These are phyloP conservation scores for Hymenoscyphus scutula DNA, from an alignment of 2,329 filamentous ascomycete genomes.

Conservation along the genomic window DNA sequence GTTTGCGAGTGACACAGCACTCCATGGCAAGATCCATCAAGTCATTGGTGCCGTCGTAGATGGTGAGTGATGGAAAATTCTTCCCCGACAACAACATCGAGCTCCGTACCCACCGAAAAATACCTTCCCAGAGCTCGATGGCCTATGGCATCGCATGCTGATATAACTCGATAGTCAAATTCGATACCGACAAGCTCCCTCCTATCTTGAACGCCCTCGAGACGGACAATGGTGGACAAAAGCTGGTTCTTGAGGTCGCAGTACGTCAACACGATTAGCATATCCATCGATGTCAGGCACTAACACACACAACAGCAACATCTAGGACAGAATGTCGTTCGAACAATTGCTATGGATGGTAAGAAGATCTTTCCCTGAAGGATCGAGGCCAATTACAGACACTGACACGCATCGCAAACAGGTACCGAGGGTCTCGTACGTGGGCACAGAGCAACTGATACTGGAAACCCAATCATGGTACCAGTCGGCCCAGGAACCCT, in stretches of 20 bases:
- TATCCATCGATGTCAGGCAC: slow-evolving; percentile 20
- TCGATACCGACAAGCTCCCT: slow-evolving; percentile 89
- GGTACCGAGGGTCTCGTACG: slow-evolving; percentile 99
- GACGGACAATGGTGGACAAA: slow-evolving; percentile 87
- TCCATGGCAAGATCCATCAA: slow-evolving; percentile 69
- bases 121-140: slow-evolving; percentile 20
- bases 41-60: slow-evolving; percentile 99
- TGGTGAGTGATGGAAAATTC: slow-evolving; percentile 62
- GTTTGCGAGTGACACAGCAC: slow-evolving; percentile 55
- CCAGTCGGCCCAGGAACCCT: slow-evolving; percentile 91
- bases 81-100: slow-evolving; percentile 27
- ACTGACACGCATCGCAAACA: slow-evolving; percentile 40
- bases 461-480: slow-evolving; percentile 92
- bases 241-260: slow-evolving; percentile 93
- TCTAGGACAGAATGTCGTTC: slow-evolving; percentile 97
- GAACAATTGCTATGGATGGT: slow-evolving; percentile 99
- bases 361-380: slow-evolving; percentile 41
- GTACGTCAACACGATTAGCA: slow-evolving; percentile 55
- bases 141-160: slow-evolving; percentile 29
- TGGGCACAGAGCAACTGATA: slow-evolving; percentile 81
- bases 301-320: slow-evolving; percentile 74
- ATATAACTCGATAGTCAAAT: slow-evolving; percentile 72
- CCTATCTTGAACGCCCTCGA: slow-evolving; percentile 96
- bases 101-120: slow-evolving; percentile 26
- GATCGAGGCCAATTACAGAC: slow-evolving; percentile 19